Base-by-base conservation (phyloP, 1,139 yeast species). In the Diutina sp. region DNA sequence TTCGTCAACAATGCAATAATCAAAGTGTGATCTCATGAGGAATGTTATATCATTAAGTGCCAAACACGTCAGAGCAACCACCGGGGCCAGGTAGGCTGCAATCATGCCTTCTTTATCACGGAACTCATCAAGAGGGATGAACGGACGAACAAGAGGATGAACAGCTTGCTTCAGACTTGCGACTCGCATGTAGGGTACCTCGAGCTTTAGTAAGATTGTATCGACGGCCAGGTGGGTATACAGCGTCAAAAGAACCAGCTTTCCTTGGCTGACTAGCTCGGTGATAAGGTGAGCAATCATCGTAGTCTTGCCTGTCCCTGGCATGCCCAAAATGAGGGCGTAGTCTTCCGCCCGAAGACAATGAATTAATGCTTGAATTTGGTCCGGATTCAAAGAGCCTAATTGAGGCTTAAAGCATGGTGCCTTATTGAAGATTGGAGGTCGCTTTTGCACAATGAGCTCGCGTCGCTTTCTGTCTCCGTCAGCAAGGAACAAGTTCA, bases 281-380 rank as follows among this genome's bases (percentile, higher is more conserved):
- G 78, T 75, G 53, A 91, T 85, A 16, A 93, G 67, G 54, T 85
- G 84, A 0, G 95, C 89, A 58, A 93, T 89, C 0, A 91, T 87
- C 0, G 98, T 91, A 0, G 99, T 93, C 66, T 95, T 93, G 16
- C 99, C 99, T 0, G 99, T 93, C 1, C 99, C 99, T 0, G 99
- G 99, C 99, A 95, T 93, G 1, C 99, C 99, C 58, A 91, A 71
- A 44, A 93, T 80, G 61, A 93, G 73, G 2, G 93, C 76, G 66
- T 88, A 93, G 66, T 91, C 96, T 55, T 84, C 69, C 0, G 95
- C 79, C 21, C 77, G 67, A 56, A 90, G 66, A 0, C 83, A 90
- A 61, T 77, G 79, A 12, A 82, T 77, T 52, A 93, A 76, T 0
- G 98, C 98, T 1, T 60, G 63, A 5, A 72, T 60, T 65, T 93